These are phyloP conservation scores for Gamarada debralockiae DNA, from an alignment of 495 filamentous ascomycete genomes.

Conservation along the genomic window DNA sequence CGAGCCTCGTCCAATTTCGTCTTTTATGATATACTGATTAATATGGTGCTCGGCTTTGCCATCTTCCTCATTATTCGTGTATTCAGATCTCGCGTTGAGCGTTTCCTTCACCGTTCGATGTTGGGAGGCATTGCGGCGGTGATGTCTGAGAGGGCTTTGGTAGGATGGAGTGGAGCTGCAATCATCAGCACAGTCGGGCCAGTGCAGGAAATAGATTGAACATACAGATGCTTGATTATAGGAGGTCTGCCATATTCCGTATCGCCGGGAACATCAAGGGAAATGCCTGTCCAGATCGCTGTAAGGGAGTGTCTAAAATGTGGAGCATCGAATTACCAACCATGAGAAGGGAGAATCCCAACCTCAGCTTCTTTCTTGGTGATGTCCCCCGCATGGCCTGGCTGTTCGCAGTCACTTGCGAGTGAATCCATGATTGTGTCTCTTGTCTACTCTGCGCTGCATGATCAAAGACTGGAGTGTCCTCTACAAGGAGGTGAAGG, in stretches of 20 bases:
- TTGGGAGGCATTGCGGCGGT: constrained; percentile 65
- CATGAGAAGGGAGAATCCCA: constrained; percentile 35
- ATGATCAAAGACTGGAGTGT: constrained; percentile 11
- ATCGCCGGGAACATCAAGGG: constrained; percentile 28
- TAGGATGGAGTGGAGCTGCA: constrained; percentile 36
- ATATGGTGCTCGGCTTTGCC: constrained; percentile 71
- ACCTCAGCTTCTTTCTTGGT: constrained; percentile 22
- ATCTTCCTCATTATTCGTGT: constrained; percentile 81
- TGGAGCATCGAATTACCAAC: constrained; percentile 16
- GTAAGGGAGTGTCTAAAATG: neutral
- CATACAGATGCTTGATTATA: constrained; percentile 40
- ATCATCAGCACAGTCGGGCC: neutral
- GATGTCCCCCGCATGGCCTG: constrained; percentile 21
- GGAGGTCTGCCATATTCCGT: constrained; percentile 24
- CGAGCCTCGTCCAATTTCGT: constrained; percentile 93
- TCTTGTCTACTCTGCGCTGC: neutral
- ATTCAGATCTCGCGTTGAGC: constrained; percentile 82
- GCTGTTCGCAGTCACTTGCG: constrained; percentile 1
- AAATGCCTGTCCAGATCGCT: constrained; percentile 22
- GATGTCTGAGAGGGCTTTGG: constrained; percentile 71
- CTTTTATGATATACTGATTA: constrained; percentile 91
- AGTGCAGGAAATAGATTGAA: neutral
- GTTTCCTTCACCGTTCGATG: constrained; percentile 86
- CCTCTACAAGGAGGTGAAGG: neutral
- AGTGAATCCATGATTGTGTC: constrained; percentile 9